These are phyloP conservation scores for Chlorophyllum brunneum DNA, from an alignment of 768 basidiomycete genomes.

Conservation along the genomic window DNA sequence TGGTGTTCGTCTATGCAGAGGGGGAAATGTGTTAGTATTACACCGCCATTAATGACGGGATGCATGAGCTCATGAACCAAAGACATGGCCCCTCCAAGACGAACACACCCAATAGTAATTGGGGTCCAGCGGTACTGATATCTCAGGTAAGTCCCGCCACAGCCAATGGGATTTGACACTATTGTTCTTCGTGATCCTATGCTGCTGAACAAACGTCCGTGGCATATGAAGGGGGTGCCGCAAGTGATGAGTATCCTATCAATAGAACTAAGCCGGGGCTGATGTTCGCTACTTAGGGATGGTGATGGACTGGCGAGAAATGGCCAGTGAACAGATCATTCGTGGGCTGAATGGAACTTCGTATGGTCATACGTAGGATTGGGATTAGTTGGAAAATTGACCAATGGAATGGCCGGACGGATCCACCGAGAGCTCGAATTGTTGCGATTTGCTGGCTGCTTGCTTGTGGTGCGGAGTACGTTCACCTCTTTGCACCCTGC, in stretches of 20 bases:
- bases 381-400: slow-evolving; percentile 52
- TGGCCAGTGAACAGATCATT: slow-evolving; percentile 82
- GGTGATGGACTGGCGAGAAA: slow-evolving; percentile 98
- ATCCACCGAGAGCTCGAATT: slow-evolving; percentile 85
- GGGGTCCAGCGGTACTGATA: slow-evolving; percentile 87
- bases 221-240: slow-evolving; percentile 71
- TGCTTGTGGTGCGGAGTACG: slow-evolving; percentile 84
- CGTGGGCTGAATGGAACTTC: slow-evolving; percentile 59
- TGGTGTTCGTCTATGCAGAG: too few species aligned
- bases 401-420: slow-evolving; percentile 65
- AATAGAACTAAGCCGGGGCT: not conserved
- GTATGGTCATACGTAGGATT: slow-evolving; percentile 68
- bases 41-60: too few species aligned
- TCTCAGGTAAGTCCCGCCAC: slow-evolving; percentile 61
- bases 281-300: slow-evolving; percentile 45
- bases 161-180: slow-evolving; percentile 92
- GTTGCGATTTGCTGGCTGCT: slow-evolving; percentile 84
- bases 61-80: slow-evolving; percentile 8
- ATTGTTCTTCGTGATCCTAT: slow-evolving; percentile 79
- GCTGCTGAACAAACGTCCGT: slow-evolving; percentile 74
- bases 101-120: slow-evolving; percentile 42
- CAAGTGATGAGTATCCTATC: slow-evolving; percentile 57
- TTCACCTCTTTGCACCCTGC: slow-evolving; percentile 20
- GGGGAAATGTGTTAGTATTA: too few species aligned
- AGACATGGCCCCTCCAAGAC: slow-evolving; percentile 35